Evolutionary conservation across 1,284 basidiomycete species (phyloP), one percentile per base, ranked within the genome.

Genomic region (Rhizoctonia solani): DNA sequence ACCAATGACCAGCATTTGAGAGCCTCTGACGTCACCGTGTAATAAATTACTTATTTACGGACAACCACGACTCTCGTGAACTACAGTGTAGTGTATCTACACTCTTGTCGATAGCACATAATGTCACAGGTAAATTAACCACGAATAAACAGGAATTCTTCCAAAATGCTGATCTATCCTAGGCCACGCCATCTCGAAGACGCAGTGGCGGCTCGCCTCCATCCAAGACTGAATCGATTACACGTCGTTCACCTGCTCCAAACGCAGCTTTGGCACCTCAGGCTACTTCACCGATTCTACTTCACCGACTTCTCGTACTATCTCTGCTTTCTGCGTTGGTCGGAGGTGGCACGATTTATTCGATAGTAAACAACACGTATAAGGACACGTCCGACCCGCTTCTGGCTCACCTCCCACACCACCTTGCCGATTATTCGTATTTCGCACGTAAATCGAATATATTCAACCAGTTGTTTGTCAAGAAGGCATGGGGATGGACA

Each of bases 401-500:
- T 53, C 74, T 89, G 73, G 83, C 87, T 2, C 52, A 75, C 72
- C 81, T 86, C 32, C 83, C 88, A n/a, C 86, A 91, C 75, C 87
- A 82, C 30, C 82, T 90, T 56, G 77, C 85, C 69, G 73, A 79
- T n/a, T 79, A 85, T 1, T 80, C 90, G 72, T 90, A 89, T 77
- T 93, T 93, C 74, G 93, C 94, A 4, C 84, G 83, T 71, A 94
- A 96, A 76, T 78, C 82, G 68, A 98, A 97, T 75, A 68, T 85
- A 3, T 81, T 98, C 74, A 98, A 98, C 74, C 83, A 86, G 67
- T 79, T 86, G 72, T 95, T 97, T 78, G 93, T 96, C 74, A 98
- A 98, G 79, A 82, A 85, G 58, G 87, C 90, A 6, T 98, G 96
- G 95, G 90, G 81, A 0, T 98, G 95, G 95, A 95, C 93, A 0